Evolutionary conservation across 108 stramenopile genomes (phyloP), one percentile per base, ranked within the genome.

Genomic region (Pseudonitzschia multiseries): DNA sequence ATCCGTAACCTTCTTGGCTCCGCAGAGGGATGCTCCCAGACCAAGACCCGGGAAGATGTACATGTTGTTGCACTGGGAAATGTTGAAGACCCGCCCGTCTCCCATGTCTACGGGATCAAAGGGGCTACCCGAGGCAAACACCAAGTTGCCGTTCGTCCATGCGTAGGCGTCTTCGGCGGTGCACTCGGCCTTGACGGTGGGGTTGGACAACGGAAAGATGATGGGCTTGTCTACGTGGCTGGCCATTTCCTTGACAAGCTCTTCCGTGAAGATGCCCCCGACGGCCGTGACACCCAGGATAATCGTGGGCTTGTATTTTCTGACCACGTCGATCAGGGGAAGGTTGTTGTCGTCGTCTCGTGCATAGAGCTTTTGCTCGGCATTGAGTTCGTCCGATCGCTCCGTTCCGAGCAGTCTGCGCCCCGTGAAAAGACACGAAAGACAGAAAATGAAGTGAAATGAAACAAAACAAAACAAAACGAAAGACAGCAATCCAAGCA

Each of bases 191-290:
- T 92, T 95, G 13, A 81, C 87, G 20, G 99, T 99, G 41, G 99
- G 99, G 69, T 99, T 99, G 46, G 93, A 95, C 31, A 99, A 83
- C 8, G 99, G 97, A 69, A 99, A 98, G 46, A 99, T 96, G 68
- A 99, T 86, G 4, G 99, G 99, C 36, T 79, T 65, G 9, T 90
- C 89, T 60, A 81, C 84, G 64, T 87, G 77, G 43, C 72, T 76
- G 8, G 87, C 87, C 96, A 99, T 97, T 66, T 75, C 82, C 20
- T 74, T 69, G 32, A 83, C 68, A 17, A 92, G 68, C 15, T 82
- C 71, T 69, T 90, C 83, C 0, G 84, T 90, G 69, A 95, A 95
- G 4, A 92, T 70, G 24, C 93, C 93, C 20, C 90, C 93, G 24
- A 95, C 93, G 17, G 96, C 93, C 43, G 95, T 93, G 65, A 98